Evolutionary conservation across 2,329 filamentous ascomycete species (phyloP).

Genomic region (Ophiostoma sp.): DNA sequence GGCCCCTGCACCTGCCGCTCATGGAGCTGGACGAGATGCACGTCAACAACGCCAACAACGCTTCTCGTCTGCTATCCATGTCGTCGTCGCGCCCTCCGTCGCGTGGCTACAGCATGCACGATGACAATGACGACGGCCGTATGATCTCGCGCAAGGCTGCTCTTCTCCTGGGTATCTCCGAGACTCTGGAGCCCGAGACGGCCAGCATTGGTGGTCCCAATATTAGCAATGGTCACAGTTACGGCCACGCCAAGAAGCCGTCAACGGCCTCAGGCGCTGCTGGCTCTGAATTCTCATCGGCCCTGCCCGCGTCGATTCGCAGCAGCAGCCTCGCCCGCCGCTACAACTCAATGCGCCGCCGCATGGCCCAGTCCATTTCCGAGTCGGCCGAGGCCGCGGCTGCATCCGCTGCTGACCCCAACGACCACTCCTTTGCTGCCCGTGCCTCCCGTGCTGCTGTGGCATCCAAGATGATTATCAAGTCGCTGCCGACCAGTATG

Average conservation of each 20-base stretch:
- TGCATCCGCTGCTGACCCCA: neutral
- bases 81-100: constrained; percentile 22
- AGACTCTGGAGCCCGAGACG: constrained; percentile 21
- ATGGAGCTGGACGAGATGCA: constrained; percentile 4
- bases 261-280: neutral
- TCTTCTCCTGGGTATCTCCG: constrained; percentile 28
- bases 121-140: constrained; percentile 31
- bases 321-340: constrained; percentile 14
- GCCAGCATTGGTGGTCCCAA: neutral
- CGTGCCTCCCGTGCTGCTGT: neutral
- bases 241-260: neutral
- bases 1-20: constrained; percentile 14
- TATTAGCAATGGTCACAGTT: neutral
- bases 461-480: constrained; percentile 14
- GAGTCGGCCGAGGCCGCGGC: neutral
- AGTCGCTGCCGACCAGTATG: neutral
- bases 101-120: constrained; percentile 16
- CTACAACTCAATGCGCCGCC: constrained; percentile 26
- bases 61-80: constrained; percentile 15
- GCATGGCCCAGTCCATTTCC: neutral
- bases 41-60: neutral
- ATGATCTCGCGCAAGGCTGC: constrained; percentile 33
- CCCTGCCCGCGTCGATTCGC: neutral
- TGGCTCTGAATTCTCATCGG: neutral
- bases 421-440: constrained; percentile 3